Conservation (phyloP, 768 basidiomycete genomes). For the Hypsizygus marmoreus region DNA sequence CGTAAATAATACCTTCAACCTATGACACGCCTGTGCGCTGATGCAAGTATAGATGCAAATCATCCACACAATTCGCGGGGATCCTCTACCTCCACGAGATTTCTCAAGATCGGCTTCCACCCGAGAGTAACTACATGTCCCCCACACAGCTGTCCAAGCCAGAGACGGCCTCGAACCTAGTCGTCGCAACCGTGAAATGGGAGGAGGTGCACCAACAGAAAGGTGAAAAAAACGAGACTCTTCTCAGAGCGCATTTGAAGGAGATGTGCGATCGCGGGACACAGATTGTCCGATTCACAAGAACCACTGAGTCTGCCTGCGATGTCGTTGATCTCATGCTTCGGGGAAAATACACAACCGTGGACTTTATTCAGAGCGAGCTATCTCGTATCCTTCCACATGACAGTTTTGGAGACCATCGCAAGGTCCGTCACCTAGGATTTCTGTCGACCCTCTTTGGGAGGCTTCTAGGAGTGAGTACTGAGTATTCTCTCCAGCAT, state of each 20-base stretch:
- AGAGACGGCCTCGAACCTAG: constrained; percentile 11
- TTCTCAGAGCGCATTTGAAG: constrained; percentile 6
- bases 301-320: no score
- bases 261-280: constrained; percentile 13
- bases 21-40: neutral
- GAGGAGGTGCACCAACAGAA: constrained; percentile 6
- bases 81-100: constrained; percentile 21
- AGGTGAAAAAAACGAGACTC: constrained; percentile 12
- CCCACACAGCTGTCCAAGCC: constrained; percentile 15
- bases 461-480: no score
- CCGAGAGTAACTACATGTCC: constrained; percentile 12
- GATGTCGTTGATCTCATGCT: no score
- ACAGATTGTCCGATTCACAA: constrained; percentile 13
- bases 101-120: constrained; percentile 15
- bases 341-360: no score
- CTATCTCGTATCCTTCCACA: no score
- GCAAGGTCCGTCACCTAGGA: no score
- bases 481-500: no score
- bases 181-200: constrained; percentile 21
- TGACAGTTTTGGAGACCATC: no score
- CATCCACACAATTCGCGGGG: constrained; percentile 11
- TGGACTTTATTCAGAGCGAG: no score
- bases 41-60: constrained; percentile 9
- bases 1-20: constrained; percentile 14
- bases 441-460: no score